These are phyloP conservation scores for Dactylellina drechsleri DNA, from an alignment of 2,329 filamentous ascomycete genomes.

Conservation along the genomic window DNA sequence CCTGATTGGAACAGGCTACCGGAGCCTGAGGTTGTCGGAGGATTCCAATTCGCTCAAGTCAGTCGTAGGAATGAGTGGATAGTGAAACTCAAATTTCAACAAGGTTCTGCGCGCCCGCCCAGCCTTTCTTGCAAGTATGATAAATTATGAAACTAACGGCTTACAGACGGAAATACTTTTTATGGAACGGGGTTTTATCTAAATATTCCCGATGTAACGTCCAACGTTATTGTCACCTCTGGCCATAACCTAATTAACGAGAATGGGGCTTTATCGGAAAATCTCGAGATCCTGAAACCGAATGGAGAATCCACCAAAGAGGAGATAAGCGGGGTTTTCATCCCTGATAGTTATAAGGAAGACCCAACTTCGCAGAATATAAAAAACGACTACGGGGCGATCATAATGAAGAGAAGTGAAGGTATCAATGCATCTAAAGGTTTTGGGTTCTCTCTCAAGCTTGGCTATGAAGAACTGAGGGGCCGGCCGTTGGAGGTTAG, in stretches of 20 bases:
- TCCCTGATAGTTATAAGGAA: conserved; percentile 12
- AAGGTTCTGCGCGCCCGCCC: conserved; percentile 1
- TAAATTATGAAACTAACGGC: conserved; percentile 5
- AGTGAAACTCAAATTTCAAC: conserved; percentile 28
- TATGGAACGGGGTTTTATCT: conserved; percentile 29
- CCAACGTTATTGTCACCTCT: conserved; percentile 20
- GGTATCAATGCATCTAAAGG: conserved; percentile 8
- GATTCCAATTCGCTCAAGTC: conserved; percentile 8
- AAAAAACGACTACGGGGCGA: conserved; percentile 23
- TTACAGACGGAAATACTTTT: background rate
- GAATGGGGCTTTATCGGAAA: background rate
- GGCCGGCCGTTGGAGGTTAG: conserved; percentile 5
- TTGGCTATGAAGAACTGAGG: conserved; percentile 8
- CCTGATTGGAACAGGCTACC: conserved; percentile 11
- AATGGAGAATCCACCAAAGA: background rate
- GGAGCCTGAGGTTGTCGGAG: conserved; percentile 9
- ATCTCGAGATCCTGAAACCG: conserved; percentile 4
- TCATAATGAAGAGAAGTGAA: conserved; percentile 2
- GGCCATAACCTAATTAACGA: conserved; percentile 23
- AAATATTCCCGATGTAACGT: conserved; percentile 15
- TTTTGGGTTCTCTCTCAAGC: conserved; percentile 26
- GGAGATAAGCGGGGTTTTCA: conserved; percentile 4
- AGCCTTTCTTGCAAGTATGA: background rate
- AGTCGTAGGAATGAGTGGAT: conserved; percentile 26
- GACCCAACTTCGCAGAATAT: conserved; percentile 16